Base-by-base conservation (phyloP, 2,329 filamentous ascomycete genomes). In the Lomentospora prolificans region DNA sequence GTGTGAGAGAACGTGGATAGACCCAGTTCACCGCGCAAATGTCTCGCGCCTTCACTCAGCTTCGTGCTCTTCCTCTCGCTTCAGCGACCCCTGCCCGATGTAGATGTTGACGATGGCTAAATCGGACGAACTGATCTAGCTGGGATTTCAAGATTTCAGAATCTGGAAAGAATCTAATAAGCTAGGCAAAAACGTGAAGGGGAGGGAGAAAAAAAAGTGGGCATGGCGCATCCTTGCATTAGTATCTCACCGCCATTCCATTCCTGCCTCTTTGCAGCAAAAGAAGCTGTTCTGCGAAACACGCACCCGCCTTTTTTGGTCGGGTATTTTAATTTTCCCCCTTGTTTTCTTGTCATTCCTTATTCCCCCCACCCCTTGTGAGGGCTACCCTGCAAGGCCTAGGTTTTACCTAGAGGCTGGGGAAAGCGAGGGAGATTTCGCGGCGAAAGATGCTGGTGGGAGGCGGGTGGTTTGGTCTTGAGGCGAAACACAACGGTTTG, bases 201-300 rank as follows among this genome's bases (percentile, higher is more conserved):
- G 31, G 7, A 31, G 31, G 33, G 25, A 30, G 30, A 31, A 30
- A 25, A 24, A 48, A 48, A 55, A 31, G 30, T 44, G 51, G 31
- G n/a, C 51, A n/a, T 25, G 33, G n/a, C 51, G 30, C 46, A 55
- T 55, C 53, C 53, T 55, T 51, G 53, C 53, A 51, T 22, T 39
- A 10, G 22, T 19, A 44, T 30, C 53, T 55, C 53, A 55, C 53
- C 53, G 53, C 53, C 53, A 55, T 51, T 55, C 46, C 52, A 27
- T 27, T 54, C 41, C 22, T 27, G 51, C 24, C 36, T 27, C 36
- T 54, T 27, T 28, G 6, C n/a, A 44, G 8, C 33, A 17, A 19
- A n/a, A 22, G 28, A 9, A 54, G 36, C 50, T 6, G 28, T 36
- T 19, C 28, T 31, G 9, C 27, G 52, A 44, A 44, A 46, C 22